Evolutionary conservation across 1,284 basidiomycete species (phyloP), one percentile per base, ranked within the genome.

Genomic region (Crepidotus sp.): DNA sequence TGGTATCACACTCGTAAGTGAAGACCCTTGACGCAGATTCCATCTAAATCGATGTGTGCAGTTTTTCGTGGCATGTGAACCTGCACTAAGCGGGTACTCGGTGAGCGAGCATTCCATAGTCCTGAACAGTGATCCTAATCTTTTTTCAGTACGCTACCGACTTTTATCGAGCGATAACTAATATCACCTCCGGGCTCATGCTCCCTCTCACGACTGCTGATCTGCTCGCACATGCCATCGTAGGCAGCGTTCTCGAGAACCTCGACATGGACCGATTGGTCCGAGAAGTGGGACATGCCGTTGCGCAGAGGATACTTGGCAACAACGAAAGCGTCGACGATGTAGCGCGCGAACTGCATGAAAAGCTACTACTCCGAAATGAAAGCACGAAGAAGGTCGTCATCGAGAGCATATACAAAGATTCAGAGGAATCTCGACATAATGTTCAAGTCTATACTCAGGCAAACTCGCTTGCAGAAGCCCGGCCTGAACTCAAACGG

Each of bases 1-100:
- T 29, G 95, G 95, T 3, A 96, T 97, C 56, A 91, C 88, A 13
- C 65, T 96, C 50, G 92, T 91, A 61, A 56, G 82, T 65, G 39
- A 19, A 8, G 37, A 21, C 13, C 13, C 15, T 18, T 24, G 8
- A 15, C 25, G 24, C 15, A 10, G 33, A 26, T 15, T 45, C 38
- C 22, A 10, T 24, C 37, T 39, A 24, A 24, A 34, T 24, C 31
- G 37, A 46, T 42, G n/a, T n/a, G n/a, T n/a, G 36, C 54, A 94
- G 90, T 95, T 96, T 68, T 93, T 96, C 62, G 94, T 99, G 14
- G 95, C 96, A 22, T 98, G 95, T 66, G 95, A 98, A 64, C 95
- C 96, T 42, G 95, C 94, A 2, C 71, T 98, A 45, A 95, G 91
- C 50, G 90, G 91, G 40, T 95, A 95, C 61, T 84, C 82, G 44